Conservation (phyloP, 1,139 yeast genomes). For the Pichia sp. region DNA sequence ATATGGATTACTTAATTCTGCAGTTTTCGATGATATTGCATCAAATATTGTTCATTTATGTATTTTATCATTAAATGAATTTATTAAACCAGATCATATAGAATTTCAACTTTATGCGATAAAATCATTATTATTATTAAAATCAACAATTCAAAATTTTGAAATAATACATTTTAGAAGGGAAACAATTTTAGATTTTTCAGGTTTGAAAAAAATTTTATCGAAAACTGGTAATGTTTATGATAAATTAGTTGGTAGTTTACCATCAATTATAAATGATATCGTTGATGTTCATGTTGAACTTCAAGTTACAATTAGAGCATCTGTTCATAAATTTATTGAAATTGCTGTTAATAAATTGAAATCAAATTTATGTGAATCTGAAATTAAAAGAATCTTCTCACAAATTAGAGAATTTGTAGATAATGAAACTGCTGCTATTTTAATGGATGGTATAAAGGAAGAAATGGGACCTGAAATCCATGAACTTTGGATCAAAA, state of each 20-base stretch:
- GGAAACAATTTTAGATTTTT: conserved; percentile 73
- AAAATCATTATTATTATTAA: conserved; percentile 63
- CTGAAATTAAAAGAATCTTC: neutral
- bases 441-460: conserved; percentile 53
- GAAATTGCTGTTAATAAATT: conserved; percentile 44
- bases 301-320: conserved; percentile 64
- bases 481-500: conserved; percentile 40
- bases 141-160: conserved; percentile 65
- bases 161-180: conserved; percentile 72
- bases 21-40: conserved; percentile 83
- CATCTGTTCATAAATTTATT: conserved; percentile 58
- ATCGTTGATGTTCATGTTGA: conserved; percentile 83
- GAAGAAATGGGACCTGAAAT: conserved; percentile 44
- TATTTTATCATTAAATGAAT: conserved; percentile 44
- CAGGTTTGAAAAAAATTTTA: conserved; percentile 39
- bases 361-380: neutral
- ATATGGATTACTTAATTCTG: conserved; percentile 67
- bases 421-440: conserved; percentile 35
- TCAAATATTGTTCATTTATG: conserved; percentile 81
- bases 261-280: conserved; percentile 77
- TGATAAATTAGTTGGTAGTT: conserved; percentile 58
- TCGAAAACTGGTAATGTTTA: conserved; percentile 29
- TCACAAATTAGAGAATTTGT: conserved; percentile 42
- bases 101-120: conserved; percentile 65
- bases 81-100: conserved; percentile 42